Evolutionary conservation across 441 rosid species (phyloP).

Genomic region (Dalechampia spathulata): DNA sequence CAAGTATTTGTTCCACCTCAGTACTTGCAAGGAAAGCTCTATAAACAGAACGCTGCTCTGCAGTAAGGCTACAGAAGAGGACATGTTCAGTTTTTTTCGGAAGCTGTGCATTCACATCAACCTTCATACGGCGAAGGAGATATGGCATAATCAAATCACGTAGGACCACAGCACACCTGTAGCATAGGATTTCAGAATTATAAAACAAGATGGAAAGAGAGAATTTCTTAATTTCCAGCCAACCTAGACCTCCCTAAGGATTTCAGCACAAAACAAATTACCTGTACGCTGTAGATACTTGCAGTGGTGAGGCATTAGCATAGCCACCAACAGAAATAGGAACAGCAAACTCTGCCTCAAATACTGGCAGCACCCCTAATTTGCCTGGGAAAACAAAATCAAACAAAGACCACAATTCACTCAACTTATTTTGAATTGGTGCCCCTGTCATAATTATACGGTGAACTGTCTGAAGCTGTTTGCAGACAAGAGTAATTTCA

Average conservation of each 20-base stretch:
- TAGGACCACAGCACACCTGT: conserved; percentile 94
- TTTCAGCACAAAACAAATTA: conserved; percentile 20
- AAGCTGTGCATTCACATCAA: conserved; percentile 79
- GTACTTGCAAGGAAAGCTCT: conserved; percentile 96
- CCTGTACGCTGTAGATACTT: conserved; percentile 98
- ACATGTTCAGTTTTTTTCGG: conserved; percentile 92
- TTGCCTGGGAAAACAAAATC: conserved; percentile 99
- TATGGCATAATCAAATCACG: conserved; percentile 98
- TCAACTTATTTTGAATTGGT: conserved; percentile 90
- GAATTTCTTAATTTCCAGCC: not conserved
- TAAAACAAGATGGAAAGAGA: not conserved
- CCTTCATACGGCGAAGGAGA: conserved; percentile 91
- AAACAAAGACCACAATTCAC: conserved; percentile 92
- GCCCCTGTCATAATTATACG: conserved; percentile 95
- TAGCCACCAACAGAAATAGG: conserved; percentile 98
- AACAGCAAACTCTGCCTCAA: conserved; percentile 93
- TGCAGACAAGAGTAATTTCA: conserved; percentile 80
- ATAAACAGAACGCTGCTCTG: conserved; percentile 74
- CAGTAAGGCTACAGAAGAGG: conserved; percentile 89
- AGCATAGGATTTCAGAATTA: not conserved
- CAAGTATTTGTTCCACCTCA: conserved; percentile 84
- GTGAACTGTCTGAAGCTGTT: conserved; percentile 94
- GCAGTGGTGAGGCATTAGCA: conserved; percentile 95
- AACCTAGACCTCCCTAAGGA: conserved; percentile 8
- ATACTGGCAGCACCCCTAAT: conserved; percentile 88